phyloP scores from a whole-genome alignment of 495 filamentous ascomycete genomes.

The Penicillium coffeae region DNA sequence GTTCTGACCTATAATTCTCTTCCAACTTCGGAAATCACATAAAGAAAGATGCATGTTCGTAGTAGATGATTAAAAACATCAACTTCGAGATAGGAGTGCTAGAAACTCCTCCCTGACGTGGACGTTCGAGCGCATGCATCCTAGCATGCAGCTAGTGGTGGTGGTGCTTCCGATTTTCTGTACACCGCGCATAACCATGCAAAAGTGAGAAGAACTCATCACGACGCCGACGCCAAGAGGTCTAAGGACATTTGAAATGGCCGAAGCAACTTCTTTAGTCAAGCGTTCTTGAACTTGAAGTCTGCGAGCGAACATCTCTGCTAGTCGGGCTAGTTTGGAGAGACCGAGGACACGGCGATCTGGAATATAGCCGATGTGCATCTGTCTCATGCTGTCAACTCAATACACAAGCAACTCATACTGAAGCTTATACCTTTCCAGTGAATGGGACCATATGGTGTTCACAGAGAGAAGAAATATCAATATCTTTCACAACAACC shows the following conservation, averaged over 20 bases:
- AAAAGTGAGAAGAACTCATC: slow-evolving; percentile 92
- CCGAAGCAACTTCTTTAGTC: slow-evolving; percentile 94
- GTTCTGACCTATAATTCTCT: no score
- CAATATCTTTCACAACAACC: slow-evolving; percentile 98
- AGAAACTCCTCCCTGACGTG: slow-evolving; percentile 93
- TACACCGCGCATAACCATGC: slow-evolving; percentile 97
- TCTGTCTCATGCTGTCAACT: slow-evolving; percentile 45
- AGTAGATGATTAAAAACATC: no score
- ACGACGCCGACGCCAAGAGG: slow-evolving; percentile 90
- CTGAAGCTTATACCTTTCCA: slow-evolving; percentile 62
- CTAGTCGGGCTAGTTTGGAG: slow-evolving; percentile 89
- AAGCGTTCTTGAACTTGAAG: slow-evolving; percentile 94
- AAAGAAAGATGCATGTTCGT: no score
- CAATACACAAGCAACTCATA: slow-evolving; percentile 2
- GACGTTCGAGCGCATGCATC: slow-evolving; percentile 82
- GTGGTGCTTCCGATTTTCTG: slow-evolving; percentile 82
- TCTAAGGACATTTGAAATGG: slow-evolving; percentile 82
- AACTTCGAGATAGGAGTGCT: slow-evolving; percentile 44
- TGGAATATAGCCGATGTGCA: slow-evolving; percentile 98
- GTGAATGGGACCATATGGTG: slow-evolving; percentile 96
- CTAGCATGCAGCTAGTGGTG: slow-evolving; percentile 92
- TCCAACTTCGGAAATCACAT: no score
- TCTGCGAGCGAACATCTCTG: slow-evolving; percentile 90
- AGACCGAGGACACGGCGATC: slow-evolving; percentile 80
- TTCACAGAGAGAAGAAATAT: slow-evolving; percentile 91